phyloP scores from a whole-genome alignment of 2,329 filamentous ascomycete genomes.

The Nannizziopsis barbatae region DNA sequence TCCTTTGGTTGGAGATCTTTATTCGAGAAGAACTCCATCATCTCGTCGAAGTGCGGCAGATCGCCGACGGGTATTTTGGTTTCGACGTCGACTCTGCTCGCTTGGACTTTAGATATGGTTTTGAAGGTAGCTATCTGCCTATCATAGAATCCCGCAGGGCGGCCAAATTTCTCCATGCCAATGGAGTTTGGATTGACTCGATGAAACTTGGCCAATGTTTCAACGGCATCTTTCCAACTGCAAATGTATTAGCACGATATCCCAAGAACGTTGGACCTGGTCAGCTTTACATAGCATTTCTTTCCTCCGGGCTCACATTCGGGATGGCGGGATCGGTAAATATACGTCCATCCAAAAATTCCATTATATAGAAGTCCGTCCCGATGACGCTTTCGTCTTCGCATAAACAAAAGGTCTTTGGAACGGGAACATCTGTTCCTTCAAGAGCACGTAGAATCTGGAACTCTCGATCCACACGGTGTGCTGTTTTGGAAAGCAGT shows the following conservation, averaged over 20 bases:
- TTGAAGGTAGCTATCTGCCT: slow-evolving; percentile 76
- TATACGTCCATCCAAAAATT: slow-evolving; percentile 85
- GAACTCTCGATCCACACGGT: slow-evolving; percentile 94
- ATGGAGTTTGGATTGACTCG: slow-evolving; percentile 55
- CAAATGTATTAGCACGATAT: not conserved
- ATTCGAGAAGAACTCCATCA: slow-evolving; percentile 66
- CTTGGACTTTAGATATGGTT: slow-evolving; percentile 67
- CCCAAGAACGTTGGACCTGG: not conserved
- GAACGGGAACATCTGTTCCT: slow-evolving; percentile 72
- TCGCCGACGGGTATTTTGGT: slow-evolving; percentile 64
- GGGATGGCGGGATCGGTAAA: slow-evolving; percentile 81
- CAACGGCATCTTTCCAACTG: slow-evolving; percentile 72
- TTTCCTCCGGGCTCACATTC: slow-evolving; percentile 54
- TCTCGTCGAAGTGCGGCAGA: slow-evolving; percentile 71
- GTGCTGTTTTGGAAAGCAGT: slow-evolving; percentile 83
- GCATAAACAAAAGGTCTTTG: slow-evolving; percentile 72
- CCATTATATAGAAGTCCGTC: slow-evolving; percentile 95
- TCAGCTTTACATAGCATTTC: slow-evolving; percentile 53
- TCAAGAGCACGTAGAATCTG: slow-evolving; percentile 75
- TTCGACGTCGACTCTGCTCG: slow-evolving; percentile 62
- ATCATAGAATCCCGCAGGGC: slow-evolving; percentile 64
- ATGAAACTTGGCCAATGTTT: slow-evolving; percentile 77
- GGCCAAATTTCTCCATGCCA: slow-evolving; percentile 63
- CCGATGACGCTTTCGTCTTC: slow-evolving; percentile 70
- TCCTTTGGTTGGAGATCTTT: slow-evolving; percentile 61